A percentile compares a stretch with the other conserved stretches of the same genome.
Evolutionary conservation across 768 basidiomycete species (phyloP).

Genomic region (Suillus subluteus): DNA sequence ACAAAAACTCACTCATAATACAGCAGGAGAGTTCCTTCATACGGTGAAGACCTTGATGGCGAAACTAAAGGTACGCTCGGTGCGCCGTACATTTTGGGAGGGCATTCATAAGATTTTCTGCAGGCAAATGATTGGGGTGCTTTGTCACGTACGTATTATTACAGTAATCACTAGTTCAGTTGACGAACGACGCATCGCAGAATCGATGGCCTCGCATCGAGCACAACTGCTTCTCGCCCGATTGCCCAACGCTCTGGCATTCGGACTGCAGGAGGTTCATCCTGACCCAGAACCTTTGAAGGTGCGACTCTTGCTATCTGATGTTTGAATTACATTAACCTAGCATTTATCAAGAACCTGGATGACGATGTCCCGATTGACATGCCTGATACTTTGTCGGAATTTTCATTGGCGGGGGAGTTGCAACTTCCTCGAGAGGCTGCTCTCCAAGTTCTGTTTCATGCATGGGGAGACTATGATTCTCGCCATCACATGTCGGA

Average conservation of each 20-base stretch:
- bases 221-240: slow-evolving; percentile 44
- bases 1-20: slow-evolving; percentile 50
- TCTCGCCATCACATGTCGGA: slow-evolving; percentile 43
- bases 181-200: slow-evolving; percentile 28
- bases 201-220: slow-evolving; percentile 52
- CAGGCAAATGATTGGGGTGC: slow-evolving; percentile 71
- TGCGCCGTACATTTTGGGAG: neutral
- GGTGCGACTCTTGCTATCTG: slow-evolving; percentile 32
- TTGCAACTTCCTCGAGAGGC: neutral
- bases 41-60: slow-evolving; percentile 68
- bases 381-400: slow-evolving; percentile 38
- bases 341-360: slow-evolving; percentile 44
- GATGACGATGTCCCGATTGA: slow-evolving; percentile 51
- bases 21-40: slow-evolving; percentile 58
- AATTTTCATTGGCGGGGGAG: slow-evolving; percentile 34
- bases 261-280: slow-evolving; percentile 48
- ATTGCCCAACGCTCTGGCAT: slow-evolving; percentile 51
- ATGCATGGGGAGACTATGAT: slow-evolving; percentile 35
- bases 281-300: slow-evolving; percentile 54
- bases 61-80: slow-evolving; percentile 54
- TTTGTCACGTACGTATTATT: slow-evolving; percentile 52
- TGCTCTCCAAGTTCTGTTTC: slow-evolving; percentile 17
- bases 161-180: neutral
- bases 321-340: neutral
- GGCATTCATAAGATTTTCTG: neutral